These are phyloP conservation scores for Psilocybe subaeruginosa DNA, from an alignment of 768 basidiomycete species.

Conservation along the genomic window DNA sequence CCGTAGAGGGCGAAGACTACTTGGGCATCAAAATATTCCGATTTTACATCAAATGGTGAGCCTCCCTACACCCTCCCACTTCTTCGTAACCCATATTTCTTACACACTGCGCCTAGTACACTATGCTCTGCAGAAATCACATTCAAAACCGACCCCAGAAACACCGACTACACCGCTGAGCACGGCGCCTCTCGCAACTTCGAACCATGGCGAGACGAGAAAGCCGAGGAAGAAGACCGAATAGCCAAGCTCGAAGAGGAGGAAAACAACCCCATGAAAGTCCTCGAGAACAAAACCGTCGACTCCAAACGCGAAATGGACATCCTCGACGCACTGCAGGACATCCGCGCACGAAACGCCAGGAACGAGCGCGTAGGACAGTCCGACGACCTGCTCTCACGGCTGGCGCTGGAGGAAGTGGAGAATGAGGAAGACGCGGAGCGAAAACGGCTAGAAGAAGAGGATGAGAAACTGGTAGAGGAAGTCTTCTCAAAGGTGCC, in stretches of 20 bases:
- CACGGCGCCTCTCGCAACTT: slow-evolving; percentile 98
- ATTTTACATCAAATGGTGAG: slow-evolving; percentile 90
- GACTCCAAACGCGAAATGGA: slow-evolving; percentile 99
- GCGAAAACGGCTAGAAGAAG: slow-evolving; percentile 75
- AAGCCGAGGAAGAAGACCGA: slow-evolving; percentile 78
- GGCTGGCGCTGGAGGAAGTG: slow-evolving; percentile 66
- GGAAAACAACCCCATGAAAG: slow-evolving; percentile 97
- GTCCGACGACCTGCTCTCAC: slow-evolving; percentile 66
- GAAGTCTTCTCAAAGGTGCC: slow-evolving; percentile 80
- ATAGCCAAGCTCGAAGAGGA: slow-evolving; percentile 87
- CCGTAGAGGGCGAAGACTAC: slow-evolving; percentile 96
- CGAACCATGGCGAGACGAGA: slow-evolving; percentile 93
- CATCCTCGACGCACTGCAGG: slow-evolving; percentile 92
- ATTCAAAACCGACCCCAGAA: slow-evolving; percentile 99
- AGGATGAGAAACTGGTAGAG: slow-evolving; percentile 89
- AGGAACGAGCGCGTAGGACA: slow-evolving; percentile 87
- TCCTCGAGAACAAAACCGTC: slow-evolving; percentile 87
- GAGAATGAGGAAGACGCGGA: slow-evolving; percentile 80
- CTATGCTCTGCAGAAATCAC: slow-evolving; percentile 98
- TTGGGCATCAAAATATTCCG: slow-evolving; percentile 97
- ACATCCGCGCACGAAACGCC: slow-evolving; percentile 85
- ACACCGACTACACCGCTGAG: slow-evolving; percentile 91
- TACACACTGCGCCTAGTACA: slow-evolving; percentile 53
- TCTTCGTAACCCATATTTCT: slow-evolving; percentile 10
- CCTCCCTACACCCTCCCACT: slow-evolving; percentile 17